phyloP scores from a whole-genome alignment of 148 eudicot genomes.

The Rhododendron henanense region DNA sequence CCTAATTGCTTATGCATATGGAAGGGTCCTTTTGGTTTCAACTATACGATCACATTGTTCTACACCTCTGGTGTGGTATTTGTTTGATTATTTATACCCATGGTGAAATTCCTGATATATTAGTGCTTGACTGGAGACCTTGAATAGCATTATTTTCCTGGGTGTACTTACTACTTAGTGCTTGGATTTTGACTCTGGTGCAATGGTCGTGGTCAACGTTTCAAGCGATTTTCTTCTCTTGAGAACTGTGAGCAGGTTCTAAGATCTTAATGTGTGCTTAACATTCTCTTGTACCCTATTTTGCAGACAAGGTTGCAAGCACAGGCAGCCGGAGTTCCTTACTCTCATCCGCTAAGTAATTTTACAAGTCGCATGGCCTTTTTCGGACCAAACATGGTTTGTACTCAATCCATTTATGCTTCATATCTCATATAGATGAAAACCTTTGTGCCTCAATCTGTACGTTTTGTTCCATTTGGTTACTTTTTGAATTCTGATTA shows the following conservation, averaged over 20 bases:
- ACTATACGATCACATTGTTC: background rate
- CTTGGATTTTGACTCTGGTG: background rate
- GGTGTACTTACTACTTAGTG: background rate
- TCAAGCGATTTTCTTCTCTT: background rate
- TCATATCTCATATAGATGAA: conserved; percentile 3
- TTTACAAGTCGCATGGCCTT: conserved; percentile 77
- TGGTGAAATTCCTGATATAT: background rate
- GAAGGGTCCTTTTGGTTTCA: background rate
- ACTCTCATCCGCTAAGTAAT: conserved; percentile 86
- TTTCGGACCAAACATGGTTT: conserved; percentile 94
- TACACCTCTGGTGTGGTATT: background rate
- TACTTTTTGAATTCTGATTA: background rate
- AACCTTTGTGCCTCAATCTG: background rate
- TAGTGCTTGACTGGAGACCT: background rate
- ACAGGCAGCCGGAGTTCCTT: conserved; percentile 90
- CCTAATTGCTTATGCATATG: background rate
- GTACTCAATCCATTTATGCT: conserved; percentile 3
- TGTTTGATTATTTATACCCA: background rate
- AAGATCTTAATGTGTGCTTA: background rate
- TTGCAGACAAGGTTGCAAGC: conserved; percentile 96
- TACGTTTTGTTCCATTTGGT: background rate
- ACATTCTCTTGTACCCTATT: background rate
- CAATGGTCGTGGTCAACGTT: background rate
- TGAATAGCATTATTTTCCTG: background rate
- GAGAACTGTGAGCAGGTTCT: background rate